Evolutionary conservation across 73 alveolate species (phyloP), one percentile per base, ranked within the genome.

Genomic region (Diophrys sp.): DNA sequence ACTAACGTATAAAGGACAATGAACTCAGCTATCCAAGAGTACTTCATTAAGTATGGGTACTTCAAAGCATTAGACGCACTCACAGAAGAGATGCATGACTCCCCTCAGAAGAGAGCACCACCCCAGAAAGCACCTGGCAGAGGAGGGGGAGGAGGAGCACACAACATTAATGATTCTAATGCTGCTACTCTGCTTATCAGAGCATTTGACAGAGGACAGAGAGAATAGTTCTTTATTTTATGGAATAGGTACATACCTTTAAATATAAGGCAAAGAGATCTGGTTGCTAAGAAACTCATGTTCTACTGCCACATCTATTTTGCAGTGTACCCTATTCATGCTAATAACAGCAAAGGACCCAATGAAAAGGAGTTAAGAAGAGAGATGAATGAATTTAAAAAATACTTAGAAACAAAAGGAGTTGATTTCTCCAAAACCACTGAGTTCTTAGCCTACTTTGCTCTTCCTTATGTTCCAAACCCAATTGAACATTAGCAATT

Each of bases 161-260:
- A n/a, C n/a, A n/a, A n/a, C n/a, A n/a, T n/a, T n/a, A 31, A 89
- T 77, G 90, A 77, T 78, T 28, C 74, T 69, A 56, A 56, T 31
- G 18, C 73, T 57, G 44, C 25, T 23, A 27, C 57, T 29, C 27
- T 54, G 33, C 29, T 2, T 54, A n/a, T 67, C 11, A 44, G 90
- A 92, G 84, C 83, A 69, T 95, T 91, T 83, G 94, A 94, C 67
- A 44, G 78, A 56, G 99, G 99, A 44, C 85, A 96, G 77, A 77
- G 95, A 75, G 94, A 84, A 77, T 88, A 86, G 67, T 97, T 97
- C 84, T 90, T 95, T 84, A 78, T 73, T 23, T 77, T 92, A 62
- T 97, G 99, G 99, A 90, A 91, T 77, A 57, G 98, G 44, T 90
- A 91, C 83, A 86, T 97, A 14, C 99, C 99, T 62, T 75, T 87